Conservation (phyloP, 2,329 filamentous ascomycete genomes). For the Colletotrichum sp. region DNA sequence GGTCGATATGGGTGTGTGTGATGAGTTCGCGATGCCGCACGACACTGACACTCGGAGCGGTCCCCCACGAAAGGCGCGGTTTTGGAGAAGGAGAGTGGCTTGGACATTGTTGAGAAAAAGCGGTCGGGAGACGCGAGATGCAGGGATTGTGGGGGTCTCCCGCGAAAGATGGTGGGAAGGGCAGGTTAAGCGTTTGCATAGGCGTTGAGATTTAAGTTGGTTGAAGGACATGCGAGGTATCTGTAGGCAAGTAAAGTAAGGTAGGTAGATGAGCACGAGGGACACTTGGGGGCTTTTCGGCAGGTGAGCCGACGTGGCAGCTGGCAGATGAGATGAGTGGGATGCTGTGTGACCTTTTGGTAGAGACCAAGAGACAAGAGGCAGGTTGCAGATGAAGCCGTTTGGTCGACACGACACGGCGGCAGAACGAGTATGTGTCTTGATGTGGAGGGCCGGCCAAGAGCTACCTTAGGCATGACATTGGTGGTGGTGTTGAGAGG, state of each 20-base stretch:
- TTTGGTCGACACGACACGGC: not conserved
- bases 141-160: conserved; percentile 13
- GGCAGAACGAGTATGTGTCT: not conserved
- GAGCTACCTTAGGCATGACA: not conserved
- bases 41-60: not conserved
- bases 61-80: not conserved
- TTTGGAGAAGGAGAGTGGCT: not conserved
- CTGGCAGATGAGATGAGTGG: not conserved
- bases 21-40: not conserved
- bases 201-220: not conserved
- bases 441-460: not conserved
- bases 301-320: not conserved
- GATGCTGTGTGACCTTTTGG: not conserved
- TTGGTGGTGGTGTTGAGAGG: not conserved
- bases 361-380: not conserved
- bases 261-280: not conserved
- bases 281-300: not conserved
- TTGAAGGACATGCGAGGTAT: not conserved
- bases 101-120: conserved; percentile 13
- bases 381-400: not conserved
- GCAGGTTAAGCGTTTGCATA: not conserved
- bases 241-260: not conserved
- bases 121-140: conserved; percentile 2
- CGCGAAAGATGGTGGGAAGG: not conserved
- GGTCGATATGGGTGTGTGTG: not conserved